Evolutionary conservation across 371 early-diverging fungal species (phyloP).

Genomic region (Actinomortierella wolfii): DNA sequence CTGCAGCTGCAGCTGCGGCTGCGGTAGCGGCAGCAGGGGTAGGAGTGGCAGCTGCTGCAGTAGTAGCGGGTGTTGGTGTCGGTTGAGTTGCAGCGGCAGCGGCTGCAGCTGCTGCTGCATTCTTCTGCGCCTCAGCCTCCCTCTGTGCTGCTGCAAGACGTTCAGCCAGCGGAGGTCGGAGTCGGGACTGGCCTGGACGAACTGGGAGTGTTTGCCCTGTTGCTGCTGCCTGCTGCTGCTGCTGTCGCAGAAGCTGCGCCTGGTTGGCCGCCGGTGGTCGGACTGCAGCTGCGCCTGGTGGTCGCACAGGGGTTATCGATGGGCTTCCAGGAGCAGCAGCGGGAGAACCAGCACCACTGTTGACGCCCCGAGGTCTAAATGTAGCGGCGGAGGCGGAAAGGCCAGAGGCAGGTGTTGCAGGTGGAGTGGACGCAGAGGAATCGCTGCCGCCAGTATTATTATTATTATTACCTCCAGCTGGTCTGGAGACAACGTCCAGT

Average conservation of each 20-base stretch:
- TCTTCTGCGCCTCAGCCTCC: neutral
- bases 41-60: conserved; percentile 1
- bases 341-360: neutral
- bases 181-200: conserved; percentile 27
- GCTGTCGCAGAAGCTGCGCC: neutral
- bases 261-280: conserved; percentile 2
- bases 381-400: conserved; percentile 12
- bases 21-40: conserved; percentile 2
- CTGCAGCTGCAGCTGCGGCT: conserved; percentile 2
- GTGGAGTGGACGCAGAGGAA: neutral
- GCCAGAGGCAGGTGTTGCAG: conserved; percentile 6
- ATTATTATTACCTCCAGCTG: conserved; percentile 1
- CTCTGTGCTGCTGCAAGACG: conserved; percentile 17
- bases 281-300: conserved; percentile 7
- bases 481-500: neutral
- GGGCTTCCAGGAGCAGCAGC: neutral
- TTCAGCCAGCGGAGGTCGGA: conserved; percentile 29
- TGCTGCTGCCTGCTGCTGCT: conserved; percentile 14
- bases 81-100: neutral
- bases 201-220: conserved; percentile 1
- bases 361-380: conserved; percentile 12
- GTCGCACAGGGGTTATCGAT: conserved; percentile 8
- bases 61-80: neutral
- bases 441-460: neutral
- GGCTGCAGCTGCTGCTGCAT: conserved; percentile 1